phyloP scores from a whole-genome alignment of 2,329 filamentous ascomycete genomes.

The Aspergillus piperis region DNA sequence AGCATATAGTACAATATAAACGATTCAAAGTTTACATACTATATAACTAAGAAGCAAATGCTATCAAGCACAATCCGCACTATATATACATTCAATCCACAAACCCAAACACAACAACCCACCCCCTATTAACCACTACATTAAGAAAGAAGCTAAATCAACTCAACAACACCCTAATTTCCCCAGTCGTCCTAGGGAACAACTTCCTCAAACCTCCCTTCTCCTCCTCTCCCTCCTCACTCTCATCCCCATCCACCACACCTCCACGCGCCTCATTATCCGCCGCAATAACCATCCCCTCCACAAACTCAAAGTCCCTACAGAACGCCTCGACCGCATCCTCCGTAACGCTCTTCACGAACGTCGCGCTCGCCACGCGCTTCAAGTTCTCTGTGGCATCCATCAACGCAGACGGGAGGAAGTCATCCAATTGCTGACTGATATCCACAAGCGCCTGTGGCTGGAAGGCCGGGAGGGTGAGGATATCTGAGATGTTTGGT shows the following conservation, averaged over 20 bases:
- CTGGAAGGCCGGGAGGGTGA: conserved; percentile 59
- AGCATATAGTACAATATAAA: background rate
- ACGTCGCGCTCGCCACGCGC: conserved; percentile 67
- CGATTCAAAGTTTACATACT: no score
- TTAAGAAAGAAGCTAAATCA: conserved; percentile 28
- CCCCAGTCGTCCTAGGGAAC: conserved; percentile 65
- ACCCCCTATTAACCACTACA: no score
- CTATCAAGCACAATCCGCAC: no score
- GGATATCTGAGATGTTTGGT: conserved; percentile 58
- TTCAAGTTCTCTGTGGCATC: conserved; percentile 84
- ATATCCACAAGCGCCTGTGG: conserved; percentile 63
- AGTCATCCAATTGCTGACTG: conserved; percentile 80
- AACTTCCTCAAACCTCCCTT: conserved; percentile 52
- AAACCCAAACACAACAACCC: no score
- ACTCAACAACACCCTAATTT: conserved; percentile 65
- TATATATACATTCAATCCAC: no score
- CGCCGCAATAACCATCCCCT: conserved; percentile 60
- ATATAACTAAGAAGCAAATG: background rate
- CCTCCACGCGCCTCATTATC: conserved; percentile 51
- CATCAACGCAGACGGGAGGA: conserved; percentile 88
- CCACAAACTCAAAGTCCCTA: conserved; percentile 73
- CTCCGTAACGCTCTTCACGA: conserved; percentile 77
- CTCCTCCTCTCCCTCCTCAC: conserved; percentile 32
- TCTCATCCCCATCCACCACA: conserved; percentile 25
- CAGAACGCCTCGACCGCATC: conserved; percentile 83